Base-by-base conservation (phyloP, 257 asterid genomes). In the Scutellaria barbata region DNA sequence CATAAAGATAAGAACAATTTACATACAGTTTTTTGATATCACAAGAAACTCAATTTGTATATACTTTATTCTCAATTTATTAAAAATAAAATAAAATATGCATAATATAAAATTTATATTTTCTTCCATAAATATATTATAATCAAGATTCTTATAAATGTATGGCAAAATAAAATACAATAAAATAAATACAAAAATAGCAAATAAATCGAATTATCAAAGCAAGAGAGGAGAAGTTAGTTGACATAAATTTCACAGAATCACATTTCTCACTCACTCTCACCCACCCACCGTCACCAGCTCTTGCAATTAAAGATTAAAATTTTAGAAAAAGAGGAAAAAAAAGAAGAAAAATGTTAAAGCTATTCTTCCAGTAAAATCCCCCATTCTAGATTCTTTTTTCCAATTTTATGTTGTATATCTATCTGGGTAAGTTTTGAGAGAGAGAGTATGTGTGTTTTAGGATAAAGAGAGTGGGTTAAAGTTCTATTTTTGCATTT, bases 191-290 rank as follows among this genome's bases (percentile, higher is more conserved):
- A n/a, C n/a, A n/a, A 22, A n/a, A 22, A 22, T 22, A 2, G 25
- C 25, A 22, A 22, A 17, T 48, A 6, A 61, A 9, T 55, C 39
- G 20, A 47, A 51, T 10, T 30, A 61, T 59, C 41, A 40, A 68
- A 17, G 54, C 54, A 30, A 30, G 18, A 18, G 30, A 8, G 16
- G 40, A 74, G 79, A 68, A 63, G 80, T 69, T 76, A 52, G 80
- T 76, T 76, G 76, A 73, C 43, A 5, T 60, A 17, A 55, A 47
- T 48, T 42, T 30, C 35, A 4, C 35, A 30, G 5, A 30, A 30
- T 43, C 66, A 63, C 72, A 54, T 5, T 59, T 33, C 65, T 45
- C 53, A 37, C n/a, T n/a, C n/a, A n/a, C 63, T 43, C 47, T 33
- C 47, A 52, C 52, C 76, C 52, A 71, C 50, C 53, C 48, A 20